Percentiles rank a stretch among this genome's conserved stretches.
Conservation (phyloP, 1,139 yeast genomes). For the Hyphopichia khmerensis region DNA sequence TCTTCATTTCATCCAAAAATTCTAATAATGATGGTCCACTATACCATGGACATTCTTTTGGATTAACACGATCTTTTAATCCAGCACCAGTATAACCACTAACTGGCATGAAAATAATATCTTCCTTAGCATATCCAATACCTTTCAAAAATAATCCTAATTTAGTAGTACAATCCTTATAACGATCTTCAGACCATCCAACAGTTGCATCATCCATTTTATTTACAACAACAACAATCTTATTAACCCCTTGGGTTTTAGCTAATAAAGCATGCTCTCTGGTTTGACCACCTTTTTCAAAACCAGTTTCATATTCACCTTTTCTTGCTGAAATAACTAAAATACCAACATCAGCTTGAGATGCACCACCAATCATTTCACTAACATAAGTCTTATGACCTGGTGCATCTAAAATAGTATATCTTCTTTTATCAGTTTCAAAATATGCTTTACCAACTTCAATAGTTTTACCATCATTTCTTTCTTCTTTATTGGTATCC, state of each 20-base stretch:
- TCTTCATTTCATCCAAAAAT: slow-evolving; percentile 79
- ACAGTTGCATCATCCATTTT: slow-evolving; percentile 99
- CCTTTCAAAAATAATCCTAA: slow-evolving; percentile 77
- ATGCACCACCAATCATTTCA: slow-evolving; percentile 99
- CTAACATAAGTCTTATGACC: slow-evolving; percentile 99
- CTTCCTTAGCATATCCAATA: slow-evolving; percentile 85
- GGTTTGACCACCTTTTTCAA: slow-evolving; percentile 98
- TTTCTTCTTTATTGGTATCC: slow-evolving; percentile 99
- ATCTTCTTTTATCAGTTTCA: slow-evolving; percentile 96
- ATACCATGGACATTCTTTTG: slow-evolving; percentile 87
- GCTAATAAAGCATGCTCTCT: slow-evolving; percentile 98
- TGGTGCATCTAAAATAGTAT: slow-evolving; percentile 97
- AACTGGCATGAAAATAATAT: slow-evolving; percentile 91
- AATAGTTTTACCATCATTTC: slow-evolving; percentile 97
- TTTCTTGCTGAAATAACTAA: slow-evolving; percentile 96
- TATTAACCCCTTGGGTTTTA: slow-evolving; percentile 96
- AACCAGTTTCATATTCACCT: slow-evolving; percentile 99
- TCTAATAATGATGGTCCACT: slow-evolving; percentile 88
- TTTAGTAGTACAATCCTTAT: slow-evolving; percentile 90
- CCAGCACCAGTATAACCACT: slow-evolving; percentile 98
- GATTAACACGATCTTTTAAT: slow-evolving; percentile 76
- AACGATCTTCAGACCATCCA: slow-evolving; percentile 92
- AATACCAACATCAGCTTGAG: slow-evolving; percentile 98
- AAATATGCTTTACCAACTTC: slow-evolving; percentile 98
- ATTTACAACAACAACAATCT: slow-evolving; percentile 88